Evolutionary conservation across 2,329 filamentous ascomycete species (phyloP).

Genomic region (Venturiaceae sp.): DNA sequence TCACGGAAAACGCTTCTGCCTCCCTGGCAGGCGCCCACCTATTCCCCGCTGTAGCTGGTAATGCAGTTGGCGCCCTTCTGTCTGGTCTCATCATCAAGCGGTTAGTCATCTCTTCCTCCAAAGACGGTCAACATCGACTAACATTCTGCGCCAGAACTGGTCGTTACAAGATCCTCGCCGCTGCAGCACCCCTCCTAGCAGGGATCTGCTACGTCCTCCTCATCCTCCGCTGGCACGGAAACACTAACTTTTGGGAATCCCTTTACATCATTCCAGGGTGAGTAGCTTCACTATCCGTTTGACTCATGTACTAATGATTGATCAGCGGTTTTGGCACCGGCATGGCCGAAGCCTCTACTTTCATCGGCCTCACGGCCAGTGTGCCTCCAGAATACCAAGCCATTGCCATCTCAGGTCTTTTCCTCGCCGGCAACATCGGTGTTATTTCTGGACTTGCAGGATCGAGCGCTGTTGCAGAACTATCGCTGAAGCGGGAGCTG

Average conservation of each 20-base stretch:
- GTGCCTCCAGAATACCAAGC: constrained; percentile 37
- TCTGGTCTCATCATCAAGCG: constrained; percentile 48
- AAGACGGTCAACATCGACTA: background rate
- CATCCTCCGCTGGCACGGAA: constrained; percentile 47
- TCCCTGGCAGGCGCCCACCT: constrained; percentile 52
- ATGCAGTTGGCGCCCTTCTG: constrained; percentile 53
- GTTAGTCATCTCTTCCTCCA: constrained; percentile 11
- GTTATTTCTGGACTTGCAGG: constrained; percentile 29
- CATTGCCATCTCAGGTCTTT: constrained; percentile 39
- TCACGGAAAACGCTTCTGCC: constrained; percentile 47
- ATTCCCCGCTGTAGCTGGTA: constrained; percentile 58
- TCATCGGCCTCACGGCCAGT: constrained; percentile 39
- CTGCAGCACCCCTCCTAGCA: constrained; percentile 40
- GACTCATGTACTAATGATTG: background rate
- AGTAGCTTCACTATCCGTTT: background rate
- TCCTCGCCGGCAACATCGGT: constrained; percentile 34
- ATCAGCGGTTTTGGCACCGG: constrained; percentile 41
- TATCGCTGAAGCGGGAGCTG: constrained; percentile 23
- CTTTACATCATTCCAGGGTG: constrained; percentile 46
- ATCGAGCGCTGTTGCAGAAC: constrained; percentile 27
- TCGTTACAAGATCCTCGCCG: constrained; percentile 46
- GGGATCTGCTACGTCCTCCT: constrained; percentile 43
- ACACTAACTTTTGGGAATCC: constrained; percentile 46
- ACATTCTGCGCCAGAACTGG: constrained; percentile 37
- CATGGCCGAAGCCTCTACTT: constrained; percentile 34